phyloP scores from a whole-genome alignment of 495 filamentous ascomycete genomes.

The Xylaria venustula region DNA sequence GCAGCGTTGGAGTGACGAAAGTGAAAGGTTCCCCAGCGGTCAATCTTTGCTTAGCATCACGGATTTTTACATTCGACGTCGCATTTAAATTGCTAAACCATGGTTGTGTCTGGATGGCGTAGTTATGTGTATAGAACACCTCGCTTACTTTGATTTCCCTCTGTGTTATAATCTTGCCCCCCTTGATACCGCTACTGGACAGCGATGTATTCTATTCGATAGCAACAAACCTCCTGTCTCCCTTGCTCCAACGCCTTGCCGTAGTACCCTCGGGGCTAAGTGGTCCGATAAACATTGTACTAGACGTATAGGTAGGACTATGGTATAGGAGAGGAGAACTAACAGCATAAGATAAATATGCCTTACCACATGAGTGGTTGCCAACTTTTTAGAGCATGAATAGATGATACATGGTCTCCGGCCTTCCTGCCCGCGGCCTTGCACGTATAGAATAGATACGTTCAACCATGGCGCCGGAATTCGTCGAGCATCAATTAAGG shows the following conservation, averaged over 20 bases:
- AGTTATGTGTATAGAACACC: neutral
- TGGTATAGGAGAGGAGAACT: neutral
- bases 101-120: neutral
- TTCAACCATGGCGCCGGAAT: neutral
- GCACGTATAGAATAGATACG: neutral
- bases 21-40: too few species aligned
- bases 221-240: neutral
- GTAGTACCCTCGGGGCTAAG: neutral
- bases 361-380: neutral
- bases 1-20: too few species aligned
- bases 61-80: neutral
- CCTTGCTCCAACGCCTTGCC: conserved; percentile 3
- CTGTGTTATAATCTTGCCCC: neutral
- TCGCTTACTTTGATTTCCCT: neutral
- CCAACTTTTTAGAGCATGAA: neutral
- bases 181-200: neutral
- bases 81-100: neutral
- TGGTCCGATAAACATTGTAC: neutral
- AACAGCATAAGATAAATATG: neutral
- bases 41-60: neutral
- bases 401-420: neutral
- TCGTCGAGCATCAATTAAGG: neutral
- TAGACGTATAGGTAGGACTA: neutral
- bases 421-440: neutral
- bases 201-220: neutral